Base-by-base conservation (phyloP, 1,139 yeast genomes). In the Saccharomyces hybrid region DNA sequence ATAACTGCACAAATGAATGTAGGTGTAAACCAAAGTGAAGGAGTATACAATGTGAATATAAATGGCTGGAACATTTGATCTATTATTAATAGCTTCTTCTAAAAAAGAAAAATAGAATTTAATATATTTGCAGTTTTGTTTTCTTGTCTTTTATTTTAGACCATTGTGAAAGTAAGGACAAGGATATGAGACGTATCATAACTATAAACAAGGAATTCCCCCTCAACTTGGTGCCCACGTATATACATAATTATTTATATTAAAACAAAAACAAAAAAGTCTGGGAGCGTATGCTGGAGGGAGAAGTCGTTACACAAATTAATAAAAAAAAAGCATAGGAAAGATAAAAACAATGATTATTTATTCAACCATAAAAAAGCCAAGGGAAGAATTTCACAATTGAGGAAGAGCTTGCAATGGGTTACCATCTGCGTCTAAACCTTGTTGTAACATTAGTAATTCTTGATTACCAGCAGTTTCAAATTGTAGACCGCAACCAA, bases 401-500 rank as follows among this genome's bases (percentile, higher is more conserved):
- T 58, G 59, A 50, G 69, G 67, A 32, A 63, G 68, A 50, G 67
- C 89, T 66, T 86, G 88, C 62, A 86, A 78, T 66, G 93, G 93
- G 78, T 86, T 86, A 68, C 93, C 95, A 67, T 86, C 83, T 61
- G 84, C 86, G 69, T 86, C 95, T 74, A 86, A 78, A 66, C 93
- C 93, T 74, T 86, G 90, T 78, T 86, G 95, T 80, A 78, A 76
- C 78, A 79, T 72, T 70, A 75, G 70, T 66, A 88, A 81, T 76
- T 89, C 93, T 74, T 89, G 96, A 68, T 87, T 84, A 70, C 97
- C 97, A 59, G 97, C 96, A 58, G 88, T 80, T 78, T 93, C 98
- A 62, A 93, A 85, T 78, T 90, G 97, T 67, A 93, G 80, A 72
- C 98, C 99, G 66, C 91, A 82, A 70, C 99, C 99, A 62, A 91